phyloP scores from a whole-genome alignment of 140 eudicot genomes.

The Eryngium alpinum region DNA sequence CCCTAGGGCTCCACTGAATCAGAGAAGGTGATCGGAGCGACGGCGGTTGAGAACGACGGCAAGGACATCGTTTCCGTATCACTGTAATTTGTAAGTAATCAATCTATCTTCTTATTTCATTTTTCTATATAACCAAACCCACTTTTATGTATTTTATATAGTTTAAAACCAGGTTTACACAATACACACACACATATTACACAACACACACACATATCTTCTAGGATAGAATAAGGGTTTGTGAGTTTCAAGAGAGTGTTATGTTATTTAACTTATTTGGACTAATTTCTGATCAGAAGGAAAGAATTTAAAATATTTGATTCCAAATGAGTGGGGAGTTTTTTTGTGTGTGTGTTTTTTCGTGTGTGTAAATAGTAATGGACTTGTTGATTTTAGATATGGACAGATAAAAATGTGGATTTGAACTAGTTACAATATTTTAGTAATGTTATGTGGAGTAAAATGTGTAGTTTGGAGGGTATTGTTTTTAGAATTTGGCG shows the following conservation, averaged over 20 bases:
- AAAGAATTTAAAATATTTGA: background rate
- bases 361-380: background rate
- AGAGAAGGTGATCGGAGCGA: background rate
- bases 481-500: background rate
- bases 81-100: background rate
- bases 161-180: too few species aligned
- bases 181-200: too few species aligned
- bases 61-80: background rate
- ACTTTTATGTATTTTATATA: too few species aligned
- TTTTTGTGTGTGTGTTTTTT: too few species aligned
- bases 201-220: too few species aligned
- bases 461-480: background rate
- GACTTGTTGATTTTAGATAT: background rate
- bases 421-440: background rate
- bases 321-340: background rate
- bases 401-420: background rate
- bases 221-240: too few species aligned
- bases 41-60: background rate
- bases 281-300: too few species aligned
- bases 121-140: background rate
- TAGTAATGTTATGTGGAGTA: background rate
- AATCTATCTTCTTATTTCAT: background rate
- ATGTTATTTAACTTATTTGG: too few species aligned
- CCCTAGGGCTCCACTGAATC: conserved; percentile 2
- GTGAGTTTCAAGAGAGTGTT: too few species aligned